A percentile compares a stretch with the other conserved stretches of the same genome.
Conservation (phyloP, 2,329 filamentous ascomycete genomes). For the Epichloe hybrida region DNA sequence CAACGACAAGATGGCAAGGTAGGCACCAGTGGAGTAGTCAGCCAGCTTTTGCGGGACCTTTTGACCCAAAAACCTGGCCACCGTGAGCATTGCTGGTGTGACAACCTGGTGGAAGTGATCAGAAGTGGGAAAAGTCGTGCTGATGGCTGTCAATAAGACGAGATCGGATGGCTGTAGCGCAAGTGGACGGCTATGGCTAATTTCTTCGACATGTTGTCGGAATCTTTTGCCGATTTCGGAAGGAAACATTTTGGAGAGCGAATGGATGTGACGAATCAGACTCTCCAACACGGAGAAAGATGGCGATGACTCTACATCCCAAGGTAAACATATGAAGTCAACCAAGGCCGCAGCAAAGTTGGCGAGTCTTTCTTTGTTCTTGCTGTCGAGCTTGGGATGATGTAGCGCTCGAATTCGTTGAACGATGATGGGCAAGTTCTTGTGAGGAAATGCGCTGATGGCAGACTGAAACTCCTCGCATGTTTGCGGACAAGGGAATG, state of each 20-base stretch:
- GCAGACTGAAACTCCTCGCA: slow-evolving; percentile 62
- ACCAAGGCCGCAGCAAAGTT: slow-evolving; percentile 54
- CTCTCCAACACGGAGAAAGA: slow-evolving; percentile 62
- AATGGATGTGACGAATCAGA: slow-evolving; percentile 81
- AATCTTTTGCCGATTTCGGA: slow-evolving; percentile 66
- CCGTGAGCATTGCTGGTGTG: slow-evolving; percentile 77
- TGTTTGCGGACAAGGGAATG: slow-evolving; percentile 70
- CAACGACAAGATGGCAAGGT: slow-evolving; percentile 62
- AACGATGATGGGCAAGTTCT: slow-evolving; percentile 63
- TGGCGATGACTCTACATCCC: slow-evolving; percentile 28
- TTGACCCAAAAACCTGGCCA: slow-evolving; percentile 71
- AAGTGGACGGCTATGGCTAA: slow-evolving; percentile 34
- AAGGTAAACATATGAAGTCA: slow-evolving; percentile 42
- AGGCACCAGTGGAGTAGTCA: slow-evolving; percentile 62
- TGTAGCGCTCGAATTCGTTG: slow-evolving; percentile 87
- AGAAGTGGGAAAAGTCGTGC: slow-evolving; percentile 80
- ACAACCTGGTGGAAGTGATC: slow-evolving; percentile 95
- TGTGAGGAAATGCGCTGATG: slow-evolving; percentile 45
- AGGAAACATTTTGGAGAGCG: slow-evolving; percentile 74
- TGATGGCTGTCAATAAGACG: slow-evolving; percentile 68
- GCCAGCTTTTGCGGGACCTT: slow-evolving; percentile 49
- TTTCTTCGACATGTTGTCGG: slow-evolving; percentile 52
- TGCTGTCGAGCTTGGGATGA: slow-evolving; percentile 70
- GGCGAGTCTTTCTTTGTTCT: slow-evolving; percentile 72
- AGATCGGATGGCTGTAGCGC: slow-evolving; percentile 56